Evolutionary conservation across 495 filamentous ascomycete genomes (phyloP).

Genomic region (Tuber aestivum): DNA sequence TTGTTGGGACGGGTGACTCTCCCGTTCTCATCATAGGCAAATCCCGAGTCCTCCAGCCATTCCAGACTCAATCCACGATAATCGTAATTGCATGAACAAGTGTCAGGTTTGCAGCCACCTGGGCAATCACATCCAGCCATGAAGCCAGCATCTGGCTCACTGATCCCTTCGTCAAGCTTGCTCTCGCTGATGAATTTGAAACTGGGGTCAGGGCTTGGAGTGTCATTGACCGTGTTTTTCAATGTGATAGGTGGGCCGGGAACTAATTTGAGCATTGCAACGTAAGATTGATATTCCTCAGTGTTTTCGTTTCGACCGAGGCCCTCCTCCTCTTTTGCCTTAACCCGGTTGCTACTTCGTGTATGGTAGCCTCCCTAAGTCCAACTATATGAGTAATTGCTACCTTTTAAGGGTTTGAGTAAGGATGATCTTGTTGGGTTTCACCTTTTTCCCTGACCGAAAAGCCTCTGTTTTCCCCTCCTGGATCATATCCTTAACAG

Average conservation of each 20-base stretch:
- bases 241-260: background rate
- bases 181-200: background rate
- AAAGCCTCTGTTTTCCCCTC: background rate
- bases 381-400: background rate
- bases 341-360: background rate
- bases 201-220: background rate
- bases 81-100: background rate
- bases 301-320: background rate
- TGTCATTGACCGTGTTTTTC: background rate
- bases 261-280: background rate
- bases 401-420: background rate
- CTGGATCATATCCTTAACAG: background rate
- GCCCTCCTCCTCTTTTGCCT: background rate
- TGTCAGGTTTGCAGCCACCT: background rate
- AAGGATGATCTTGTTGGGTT: background rate
- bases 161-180: background rate
- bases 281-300: background rate
- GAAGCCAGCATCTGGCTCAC: background rate
- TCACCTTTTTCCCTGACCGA: background rate
- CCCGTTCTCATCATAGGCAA: background rate
- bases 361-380: background rate
- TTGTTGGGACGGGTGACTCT: background rate
- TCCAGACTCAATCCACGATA: background rate
- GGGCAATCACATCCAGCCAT: background rate
- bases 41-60: background rate